Conservation (phyloP, 169 alveolate species). For the Eimeria sp. region DNA sequence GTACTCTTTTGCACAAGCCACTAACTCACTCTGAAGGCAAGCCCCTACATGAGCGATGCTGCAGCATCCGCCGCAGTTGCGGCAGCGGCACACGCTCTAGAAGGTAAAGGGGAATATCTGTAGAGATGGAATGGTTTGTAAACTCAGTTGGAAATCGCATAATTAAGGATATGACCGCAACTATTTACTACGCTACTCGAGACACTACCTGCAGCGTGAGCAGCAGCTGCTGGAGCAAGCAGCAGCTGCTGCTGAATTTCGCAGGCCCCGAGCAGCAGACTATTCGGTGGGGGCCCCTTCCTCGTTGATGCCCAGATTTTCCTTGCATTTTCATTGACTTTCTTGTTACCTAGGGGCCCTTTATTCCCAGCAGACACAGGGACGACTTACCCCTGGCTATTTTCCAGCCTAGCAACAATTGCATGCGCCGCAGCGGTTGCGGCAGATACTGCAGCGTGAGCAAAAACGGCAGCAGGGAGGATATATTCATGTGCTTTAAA, state of each 20-base stretch:
- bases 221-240: constrained; percentile 70
- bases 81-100: background rate
- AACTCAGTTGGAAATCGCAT: background rate
- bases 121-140: background rate
- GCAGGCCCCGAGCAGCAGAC: constrained; percentile 69
- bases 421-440: constrained; percentile 58
- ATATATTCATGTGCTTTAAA: background rate
- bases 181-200: background rate
- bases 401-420: constrained; percentile 44
- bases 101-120: background rate
- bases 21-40: constrained; percentile 9
- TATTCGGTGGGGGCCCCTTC: constrained; percentile 66
- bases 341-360: constrained; percentile 18
- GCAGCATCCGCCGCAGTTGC: constrained; percentile 3
- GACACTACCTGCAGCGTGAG: constrained; percentile 49
- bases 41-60: constrained; percentile 42
- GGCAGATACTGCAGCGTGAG: constrained; percentile 26
- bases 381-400: constrained; percentile 21
- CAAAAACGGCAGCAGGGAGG: constrained; percentile 19
- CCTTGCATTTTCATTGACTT: constrained; percentile 21
- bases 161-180: background rate
- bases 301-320: constrained; percentile 15
- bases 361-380: constrained; percentile 33
- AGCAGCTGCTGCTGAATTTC: constrained; percentile 56
- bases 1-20: background rate